Evolutionary conservation across 176 grass and related monocot genomes (phyloP), one percentile per base, ranked within the genome.

Genomic region (Phoenix roebelenii): DNA sequence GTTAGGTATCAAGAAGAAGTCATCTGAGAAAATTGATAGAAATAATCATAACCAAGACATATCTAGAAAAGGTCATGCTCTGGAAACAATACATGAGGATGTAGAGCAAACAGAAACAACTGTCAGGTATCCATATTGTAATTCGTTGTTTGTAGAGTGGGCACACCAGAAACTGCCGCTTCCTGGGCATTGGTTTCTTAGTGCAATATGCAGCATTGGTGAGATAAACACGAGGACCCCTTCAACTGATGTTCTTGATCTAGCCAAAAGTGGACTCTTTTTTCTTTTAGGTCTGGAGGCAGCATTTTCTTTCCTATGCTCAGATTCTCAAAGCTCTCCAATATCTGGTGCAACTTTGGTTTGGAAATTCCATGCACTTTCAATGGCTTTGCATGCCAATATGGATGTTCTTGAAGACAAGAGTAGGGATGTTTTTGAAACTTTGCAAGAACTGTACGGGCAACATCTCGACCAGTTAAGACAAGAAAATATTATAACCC

Each of bases 321-420:
- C 70, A 57, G 55, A n/a, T 69, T 23, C 44, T 61, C 59, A 16
- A 44, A 57, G 50, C 1, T 77, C 69, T 55, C 58, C 50, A 12
- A 56, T 83, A 25, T 62, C 51, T 63, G 78, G 72, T 75, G 50
- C 50, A 73, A 64, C 84, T 73, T 77, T 91, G 61, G 76, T 97
- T 74, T 97, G 87, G 87, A 97, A 97, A 72, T 80, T 88, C 51
- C 87, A 97, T 82, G 72, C 87, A 70, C 72, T 97, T 67, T 97
- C 93, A 15, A 75, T 74, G 51, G 83, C 87, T 59, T 63, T 98
- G 72, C 58, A 60, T 23, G 54, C 22, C 55, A 81, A 58, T 59
- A 91, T 91, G 78, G 79, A 85, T 59, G 80, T 91, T 58, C 81
- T 92, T 57, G 75, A 66, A 65, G 80, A 88, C 25, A 88, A 64